Evolutionary conservation across 495 filamentous ascomycete species (phyloP), one percentile per base, ranked within the genome.

Genomic region (Hapsidospora chrysogenum): DNA sequence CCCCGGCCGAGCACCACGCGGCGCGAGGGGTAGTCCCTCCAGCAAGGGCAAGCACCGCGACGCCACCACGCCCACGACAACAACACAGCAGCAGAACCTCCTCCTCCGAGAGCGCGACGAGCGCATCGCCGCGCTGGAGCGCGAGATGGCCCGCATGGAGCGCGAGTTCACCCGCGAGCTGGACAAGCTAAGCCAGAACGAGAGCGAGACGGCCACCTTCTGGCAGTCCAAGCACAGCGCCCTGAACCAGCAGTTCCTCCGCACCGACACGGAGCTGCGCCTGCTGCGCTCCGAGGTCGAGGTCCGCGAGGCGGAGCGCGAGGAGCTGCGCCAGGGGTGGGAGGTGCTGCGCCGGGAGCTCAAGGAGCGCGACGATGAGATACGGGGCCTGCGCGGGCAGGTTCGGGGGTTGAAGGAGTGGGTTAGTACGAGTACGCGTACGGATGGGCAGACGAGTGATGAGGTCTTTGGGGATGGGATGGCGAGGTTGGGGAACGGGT

Each of bases 321-420:
- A 50, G 18, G 58, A 62, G 41, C 43, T 63, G 36, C 49, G 58
- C 15, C 56, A 62, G 25, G 53, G 51, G 9, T 59, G 54, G 50
- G 58, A 61, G 21, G 36, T 41, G 28, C 38, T 56, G 20, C 48
- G 49, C 42, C 48, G 45, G 13, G 46, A 58, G 33, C 14, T 61
- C 20, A 39, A 47, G 11, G 50, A 47, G 30, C 53, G 54, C 13
- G 64, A 70, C 22, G 50, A 56, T 14, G 58, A 66, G 47, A 53
- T 65, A 30, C 38, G 42, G 8, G 44, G 50, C 32, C 44, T 70
- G 26, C 52, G 53, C 39, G 42, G 48, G 16, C 66, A 72, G 44
- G 55, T 71, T 6, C 46, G 56, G 21, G 68, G 65, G 23, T 45
- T 73, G 22, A 73, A 73, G 51, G 60, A 64, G 40, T 71, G 58